Base-by-base conservation (phyloP, 495 filamentous ascomycete genomes). In the Oidiodendron maius region DNA sequence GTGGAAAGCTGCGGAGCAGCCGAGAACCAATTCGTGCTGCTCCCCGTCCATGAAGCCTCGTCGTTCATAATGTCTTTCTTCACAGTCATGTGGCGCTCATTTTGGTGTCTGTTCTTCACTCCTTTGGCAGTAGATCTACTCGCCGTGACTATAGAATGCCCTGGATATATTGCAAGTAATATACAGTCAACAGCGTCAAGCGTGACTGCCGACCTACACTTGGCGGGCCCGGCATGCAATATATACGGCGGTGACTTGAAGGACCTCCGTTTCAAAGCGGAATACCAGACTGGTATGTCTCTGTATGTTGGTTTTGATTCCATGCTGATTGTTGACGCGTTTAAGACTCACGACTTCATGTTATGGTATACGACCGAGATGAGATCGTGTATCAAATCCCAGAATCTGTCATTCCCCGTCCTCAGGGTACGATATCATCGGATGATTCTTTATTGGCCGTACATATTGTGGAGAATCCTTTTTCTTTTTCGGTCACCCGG, bases 361-460 rank as follows among this genome's bases (percentile, higher is more conserved):
- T 93, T 51, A 81, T 84, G 57, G 90, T 95, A 47, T 77, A 83
- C 42, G 89, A 93, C 63, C 70, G 75, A n/a, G 77, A 71, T 11
- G 76, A 88, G 46, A 67, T 78, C 41, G 77, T 84, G 17, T 95
- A 90, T 57, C 84, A 93, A 63, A 78, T 95, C 17, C 87, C 88
- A 10, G 75, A 82, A 21, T 76, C 71, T 4, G 81, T 87, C 15
- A 62, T 93, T 17, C 74, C 83, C 11, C 77, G 84, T 1, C 84
- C 87, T 0, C 40, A 51, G 17, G 18, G 18, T 10, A 22, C 39
- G 1, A 15, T 41, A 10, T 10, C 18, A 0, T 53, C 57, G 3
- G 50, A 3, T n/a, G 21, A 61, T 38, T 69, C 75, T 0, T 70
- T 70, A 23, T 65, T 93, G 23, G 69, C 78, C 38, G 89, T 93